Evolutionary conservation across 495 filamentous ascomycete genomes (phyloP).

Genomic region (Talaromyces adpressus): DNA sequence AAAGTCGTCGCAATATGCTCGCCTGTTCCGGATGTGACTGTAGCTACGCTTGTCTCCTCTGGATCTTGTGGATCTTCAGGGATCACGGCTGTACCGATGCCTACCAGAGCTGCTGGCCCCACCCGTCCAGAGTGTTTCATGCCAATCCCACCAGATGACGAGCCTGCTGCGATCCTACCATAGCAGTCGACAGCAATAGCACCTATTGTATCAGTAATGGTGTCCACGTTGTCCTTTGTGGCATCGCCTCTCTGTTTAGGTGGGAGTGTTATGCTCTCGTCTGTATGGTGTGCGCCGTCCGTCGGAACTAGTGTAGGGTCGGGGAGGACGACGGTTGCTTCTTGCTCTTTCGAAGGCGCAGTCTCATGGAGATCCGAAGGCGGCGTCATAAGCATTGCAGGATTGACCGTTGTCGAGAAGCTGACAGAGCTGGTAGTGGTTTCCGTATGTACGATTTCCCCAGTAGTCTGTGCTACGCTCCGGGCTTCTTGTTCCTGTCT

Average conservation of each 20-base stretch:
- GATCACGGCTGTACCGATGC: constrained; percentile 82
- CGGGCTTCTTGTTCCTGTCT: constrained; percentile 12
- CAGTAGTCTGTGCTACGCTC: background rate
- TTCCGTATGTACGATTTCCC: background rate
- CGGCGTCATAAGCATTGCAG: constrained; percentile 8
- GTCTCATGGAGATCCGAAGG: constrained; percentile 1
- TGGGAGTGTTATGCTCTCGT: background rate
- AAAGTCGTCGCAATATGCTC: constrained; percentile 94
- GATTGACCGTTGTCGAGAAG: constrained; percentile 2
- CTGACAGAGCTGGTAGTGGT: background rate
- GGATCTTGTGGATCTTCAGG: constrained; percentile 57
- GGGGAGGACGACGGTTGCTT: background rate
- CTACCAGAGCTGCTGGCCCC: constrained; percentile 87
- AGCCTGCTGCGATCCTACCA: constrained; percentile 91
- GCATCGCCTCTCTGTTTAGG: background rate
- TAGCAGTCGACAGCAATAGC: constrained; percentile 82
- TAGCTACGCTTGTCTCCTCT: constrained; percentile 58
- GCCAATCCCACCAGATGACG: constrained; percentile 96
- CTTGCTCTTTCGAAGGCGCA: background rate
- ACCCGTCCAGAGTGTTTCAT: constrained; percentile 93
- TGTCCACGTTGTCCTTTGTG: constrained; percentile 21
- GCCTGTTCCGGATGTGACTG: constrained; percentile 86
- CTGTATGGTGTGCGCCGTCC: background rate
- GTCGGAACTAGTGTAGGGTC: background rate
- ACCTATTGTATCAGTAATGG: constrained; percentile 87